These are phyloP conservation scores for Trichoderma gamsii DNA, from an alignment of 495 filamentous ascomycete genomes.

Conservation along the genomic window DNA sequence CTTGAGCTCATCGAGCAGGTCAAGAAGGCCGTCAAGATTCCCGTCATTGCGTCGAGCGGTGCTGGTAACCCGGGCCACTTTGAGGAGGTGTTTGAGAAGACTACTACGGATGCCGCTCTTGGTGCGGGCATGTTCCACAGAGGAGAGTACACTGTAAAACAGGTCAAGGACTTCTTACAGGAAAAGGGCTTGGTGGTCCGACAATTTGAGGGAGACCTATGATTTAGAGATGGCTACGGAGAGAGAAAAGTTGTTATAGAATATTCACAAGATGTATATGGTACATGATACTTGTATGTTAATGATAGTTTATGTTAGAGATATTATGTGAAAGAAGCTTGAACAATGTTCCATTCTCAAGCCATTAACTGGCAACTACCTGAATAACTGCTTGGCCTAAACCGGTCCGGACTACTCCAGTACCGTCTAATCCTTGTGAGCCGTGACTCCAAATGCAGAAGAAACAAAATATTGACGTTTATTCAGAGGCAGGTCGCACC, in stretches of 20 bases:
- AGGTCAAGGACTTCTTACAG: constrained; percentile 84
- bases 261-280: not conserved
- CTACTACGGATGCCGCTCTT: constrained; percentile 82
- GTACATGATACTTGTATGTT: not conserved
- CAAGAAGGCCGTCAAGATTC: constrained; percentile 77
- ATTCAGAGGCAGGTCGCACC: not conserved
- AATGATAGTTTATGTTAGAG: not conserved
- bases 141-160: constrained; percentile 85
- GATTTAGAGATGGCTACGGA: constrained; percentile 11
- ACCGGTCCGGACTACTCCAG: not conserved
- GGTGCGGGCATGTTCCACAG: constrained; percentile 98
- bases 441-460: not conserved
- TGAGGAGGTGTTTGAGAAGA: constrained; percentile 79
- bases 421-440: not conserved
- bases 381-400: not conserved
- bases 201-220: constrained; percentile 55
- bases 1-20: constrained; percentile 84
- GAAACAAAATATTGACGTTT: not conserved
- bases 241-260: constrained; percentile 1
- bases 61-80: constrained; percentile 89
- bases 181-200: constrained; percentile 67
- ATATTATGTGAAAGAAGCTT: not conserved
- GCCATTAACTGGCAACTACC: not conserved
- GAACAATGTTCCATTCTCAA: not conserved
- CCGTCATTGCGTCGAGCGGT: constrained; percentile 91